These are phyloP conservation scores for Daedaleopsis nitida DNA, from an alignment of 768 basidiomycete species.

Conservation along the genomic window DNA sequence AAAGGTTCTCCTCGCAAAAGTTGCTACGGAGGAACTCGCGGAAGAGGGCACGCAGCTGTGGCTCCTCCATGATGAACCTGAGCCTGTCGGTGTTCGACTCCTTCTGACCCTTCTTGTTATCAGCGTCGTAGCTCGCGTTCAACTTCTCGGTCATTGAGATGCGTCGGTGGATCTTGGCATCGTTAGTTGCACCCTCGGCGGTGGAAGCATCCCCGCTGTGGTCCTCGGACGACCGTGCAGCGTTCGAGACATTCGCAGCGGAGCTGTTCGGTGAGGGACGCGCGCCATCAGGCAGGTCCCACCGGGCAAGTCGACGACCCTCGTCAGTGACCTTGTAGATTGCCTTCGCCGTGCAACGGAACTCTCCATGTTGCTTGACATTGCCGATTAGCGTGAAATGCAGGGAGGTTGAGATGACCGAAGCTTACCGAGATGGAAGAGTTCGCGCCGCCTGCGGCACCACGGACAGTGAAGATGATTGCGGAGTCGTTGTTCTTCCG, in stretches of 20 bases:
- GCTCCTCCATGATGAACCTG: constrained; percentile 90
- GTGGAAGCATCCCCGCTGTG: constrained; percentile 28
- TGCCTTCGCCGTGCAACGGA: constrained; percentile 93
- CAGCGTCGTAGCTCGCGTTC: constrained; percentile 55
- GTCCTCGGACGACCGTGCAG: constrained; percentile 63
- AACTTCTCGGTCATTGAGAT: constrained; percentile 78
- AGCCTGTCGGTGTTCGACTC: constrained; percentile 93
- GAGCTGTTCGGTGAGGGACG: constrained; percentile 69
- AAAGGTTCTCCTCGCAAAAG: constrained; percentile 98
- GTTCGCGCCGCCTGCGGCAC: constrained; percentile 72
- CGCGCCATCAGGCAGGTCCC: constrained; percentile 57
- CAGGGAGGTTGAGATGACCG: neutral
- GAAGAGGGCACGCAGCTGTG: constrained; percentile 85
- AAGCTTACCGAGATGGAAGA: constrained; percentile 72
- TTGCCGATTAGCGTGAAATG: constrained; percentile 15
- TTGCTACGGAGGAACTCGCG: constrained; percentile 92
- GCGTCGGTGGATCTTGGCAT: constrained; percentile 74
- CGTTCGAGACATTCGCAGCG: constrained; percentile 56
- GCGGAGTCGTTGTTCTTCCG: constrained; percentile 90
- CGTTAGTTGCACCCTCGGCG: constrained; percentile 42
- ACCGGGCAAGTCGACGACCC: constrained; percentile 82
- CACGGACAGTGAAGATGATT: constrained; percentile 90
- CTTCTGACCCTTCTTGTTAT: constrained; percentile 55
- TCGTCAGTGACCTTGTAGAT: constrained; percentile 95
- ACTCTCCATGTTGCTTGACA: constrained; percentile 87